Conservation (phyloP, 495 filamentous ascomycete species). For the Barbatosphaeria neglecta region DNA sequence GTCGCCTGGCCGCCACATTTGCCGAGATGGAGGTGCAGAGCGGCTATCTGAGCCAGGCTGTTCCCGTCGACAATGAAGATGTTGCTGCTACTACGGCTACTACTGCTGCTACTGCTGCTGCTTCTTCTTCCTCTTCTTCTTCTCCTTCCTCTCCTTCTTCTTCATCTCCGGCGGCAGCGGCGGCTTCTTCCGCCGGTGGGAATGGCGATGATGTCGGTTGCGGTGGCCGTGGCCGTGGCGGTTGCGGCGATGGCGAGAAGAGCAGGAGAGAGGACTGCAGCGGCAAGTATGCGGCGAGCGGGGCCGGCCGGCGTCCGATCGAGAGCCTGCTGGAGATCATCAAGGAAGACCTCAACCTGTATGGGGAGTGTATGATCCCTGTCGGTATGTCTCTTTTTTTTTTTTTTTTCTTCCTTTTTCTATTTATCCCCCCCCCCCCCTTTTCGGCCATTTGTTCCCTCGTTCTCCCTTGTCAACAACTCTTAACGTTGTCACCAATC, state of each 20-base stretch:
- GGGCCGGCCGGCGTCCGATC: too few species aligned
- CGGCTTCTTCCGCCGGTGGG: too few species aligned
- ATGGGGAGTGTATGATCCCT: slow-evolving; percentile 95
- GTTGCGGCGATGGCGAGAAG: slow-evolving; percentile 25
- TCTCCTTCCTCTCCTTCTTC: too few species aligned
- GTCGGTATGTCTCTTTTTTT: slow-evolving; percentile 46
- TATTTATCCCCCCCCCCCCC: background rate
- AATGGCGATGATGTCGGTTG: too few species aligned
- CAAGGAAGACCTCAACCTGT: slow-evolving; percentile 92
- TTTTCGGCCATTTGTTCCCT: too few species aligned
- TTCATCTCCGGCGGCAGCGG: too few species aligned
- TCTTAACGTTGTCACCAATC: background rate
- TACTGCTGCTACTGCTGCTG: too few species aligned
- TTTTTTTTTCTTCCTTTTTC: background rate
- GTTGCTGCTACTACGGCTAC: too few species aligned
- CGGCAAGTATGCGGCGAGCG: too few species aligned
- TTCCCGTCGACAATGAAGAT: slow-evolving; percentile 20
- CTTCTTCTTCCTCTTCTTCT: too few species aligned
- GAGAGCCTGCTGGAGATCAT: slow-evolving; percentile 80
- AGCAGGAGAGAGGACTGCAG: too few species aligned
- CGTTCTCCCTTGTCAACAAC: background rate
- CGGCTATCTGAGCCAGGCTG: slow-evolving; percentile 56
- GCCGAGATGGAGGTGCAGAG: slow-evolving; percentile 79
- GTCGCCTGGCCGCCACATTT: slow-evolving; percentile 75
- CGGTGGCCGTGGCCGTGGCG: too few species aligned